phyloP scores from a whole-genome alignment of 129 eudicot species.

The Apium graveolens region DNA sequence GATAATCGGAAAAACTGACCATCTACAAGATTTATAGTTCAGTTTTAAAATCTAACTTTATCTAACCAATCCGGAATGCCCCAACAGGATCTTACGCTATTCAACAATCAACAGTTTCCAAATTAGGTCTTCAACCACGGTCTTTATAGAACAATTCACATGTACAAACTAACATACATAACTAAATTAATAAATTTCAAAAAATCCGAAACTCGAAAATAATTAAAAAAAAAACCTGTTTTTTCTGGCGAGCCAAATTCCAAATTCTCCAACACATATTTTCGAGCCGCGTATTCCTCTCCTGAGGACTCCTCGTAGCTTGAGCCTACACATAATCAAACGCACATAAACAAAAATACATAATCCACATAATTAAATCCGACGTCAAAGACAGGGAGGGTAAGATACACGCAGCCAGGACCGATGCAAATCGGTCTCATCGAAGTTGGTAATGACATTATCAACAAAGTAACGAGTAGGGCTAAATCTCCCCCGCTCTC shows the following conservation, averaged over 20 bases:
- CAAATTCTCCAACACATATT: conserved; percentile 99
- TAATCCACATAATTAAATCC: not conserved
- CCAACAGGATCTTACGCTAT: no score
- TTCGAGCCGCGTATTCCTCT: conserved; percentile 95
- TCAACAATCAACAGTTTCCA: not conserved
- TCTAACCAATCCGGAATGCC: no score
- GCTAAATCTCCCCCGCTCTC: conserved; percentile 91
- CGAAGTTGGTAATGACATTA: conserved; percentile 74
- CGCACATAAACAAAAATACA: not conserved
- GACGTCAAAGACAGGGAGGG: not conserved
- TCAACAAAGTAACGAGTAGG: conserved; percentile 93
- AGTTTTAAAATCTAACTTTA: not conserved
- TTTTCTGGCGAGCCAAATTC: conserved; percentile 99
- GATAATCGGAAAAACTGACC: no score
- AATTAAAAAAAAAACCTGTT: conserved; percentile 42
- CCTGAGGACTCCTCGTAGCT: conserved; percentile 95
- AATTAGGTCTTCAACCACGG: not conserved
- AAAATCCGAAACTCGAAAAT: no score
- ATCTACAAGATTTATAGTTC: not conserved
- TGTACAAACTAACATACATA: not conserved
- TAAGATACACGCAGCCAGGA: conserved; percentile 63
- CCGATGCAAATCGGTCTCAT: conserved; percentile 97
- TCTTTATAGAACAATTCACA: not conserved
- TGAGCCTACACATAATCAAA: conserved; percentile 44
- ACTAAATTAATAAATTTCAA: no score